Base-by-base conservation (phyloP, 2,329 filamentous ascomycete species). In the Trichophyton schoenleinii region DNA sequence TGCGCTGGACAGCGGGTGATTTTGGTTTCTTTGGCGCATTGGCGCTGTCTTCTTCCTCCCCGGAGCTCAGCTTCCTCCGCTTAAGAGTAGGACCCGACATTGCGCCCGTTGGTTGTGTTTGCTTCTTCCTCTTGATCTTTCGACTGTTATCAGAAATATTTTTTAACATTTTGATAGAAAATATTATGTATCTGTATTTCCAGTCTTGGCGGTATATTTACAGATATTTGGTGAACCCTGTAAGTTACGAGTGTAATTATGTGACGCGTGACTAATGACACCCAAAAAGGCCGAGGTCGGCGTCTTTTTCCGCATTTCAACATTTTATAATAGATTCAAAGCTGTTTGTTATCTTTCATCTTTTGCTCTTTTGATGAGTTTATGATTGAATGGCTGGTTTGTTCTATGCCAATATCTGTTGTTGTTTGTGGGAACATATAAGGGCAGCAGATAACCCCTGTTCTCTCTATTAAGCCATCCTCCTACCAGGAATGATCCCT, bases 21-120 rank as follows among this genome's bases (percentile, higher is more conserved):
- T 64, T 59, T 36, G 61, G 63, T 61, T 60, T 63, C 61, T 64
- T 70, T 60, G 62, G 66, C 58, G 61, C 67, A 60, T 61, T 65
- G 31, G 61, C 57, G 58, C 53, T 25, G 60, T 57, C 57, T 44
- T 67, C 57, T 64, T 64, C 68, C 62, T 67, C 66, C 2, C 66
- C 70, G 64, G 75, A 72, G 64, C 74, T 76, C 38, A 80, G 68
- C 67, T 79, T 80, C 67, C 78, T 76, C 67, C 77, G 70, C 67
- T 80, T 80, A 3, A 72, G 71, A 44, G 71, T 65, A 61, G 71
- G 69, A 42, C 64, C 60, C 55, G 70, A 72, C 74, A 74, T 74
- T 59, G 60, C 63, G 57, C 31, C 28, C 57, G 25, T 28, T 59
- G 57, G 25, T 22, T 53, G 48, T 48, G 22, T 49, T 28, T 18